A percentile compares a stretch with the other conserved stretches of the same genome.
Evolutionary conservation across 2,329 filamentous ascomycete genomes (phyloP).

Genomic region (Cladosporium cucumerinum): DNA sequence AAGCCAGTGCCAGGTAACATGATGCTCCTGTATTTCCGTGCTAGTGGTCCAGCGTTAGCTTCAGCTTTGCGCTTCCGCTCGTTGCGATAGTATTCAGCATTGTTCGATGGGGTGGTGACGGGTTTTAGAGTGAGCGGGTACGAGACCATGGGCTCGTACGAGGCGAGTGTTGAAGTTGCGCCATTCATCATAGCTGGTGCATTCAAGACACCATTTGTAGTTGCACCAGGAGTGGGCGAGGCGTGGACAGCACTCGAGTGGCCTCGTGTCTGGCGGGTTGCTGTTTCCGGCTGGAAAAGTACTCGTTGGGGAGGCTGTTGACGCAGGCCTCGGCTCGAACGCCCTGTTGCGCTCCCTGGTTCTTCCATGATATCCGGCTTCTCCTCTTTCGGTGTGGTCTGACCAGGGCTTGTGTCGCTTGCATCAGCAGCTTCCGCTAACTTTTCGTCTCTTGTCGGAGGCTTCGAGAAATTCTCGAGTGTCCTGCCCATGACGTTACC

Average conservation of each 20-base stretch:
- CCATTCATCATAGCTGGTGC: constrained; percentile 26
- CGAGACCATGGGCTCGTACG: constrained; percentile 65
- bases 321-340: constrained; percentile 44
- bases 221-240: constrained; percentile 46
- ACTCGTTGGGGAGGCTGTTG: constrained; percentile 82
- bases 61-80: constrained; percentile 49
- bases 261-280: constrained; percentile 62
- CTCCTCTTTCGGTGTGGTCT: constrained; percentile 51
- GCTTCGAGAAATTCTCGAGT: constrained; percentile 65
- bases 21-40: constrained; percentile 49
- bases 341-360: constrained; percentile 38
- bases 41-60: constrained; percentile 40
- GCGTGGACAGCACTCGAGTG: constrained; percentile 25
- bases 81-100: constrained; percentile 64
- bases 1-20: constrained; percentile 63
- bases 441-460: constrained; percentile 47
- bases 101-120: constrained; percentile 71
- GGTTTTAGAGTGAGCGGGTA: constrained; percentile 66
- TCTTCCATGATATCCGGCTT: constrained; percentile 51
- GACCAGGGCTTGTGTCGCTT: constrained; percentile 48
- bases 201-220: constrained; percentile 49
- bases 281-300: constrained; percentile 76
- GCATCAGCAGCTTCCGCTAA: constrained; percentile 45
- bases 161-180: constrained; percentile 54
- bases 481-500: constrained; percentile 76